phyloP scores from a whole-genome alignment of 2,329 filamentous ascomycete species.

The Botrytis medusae region DNA sequence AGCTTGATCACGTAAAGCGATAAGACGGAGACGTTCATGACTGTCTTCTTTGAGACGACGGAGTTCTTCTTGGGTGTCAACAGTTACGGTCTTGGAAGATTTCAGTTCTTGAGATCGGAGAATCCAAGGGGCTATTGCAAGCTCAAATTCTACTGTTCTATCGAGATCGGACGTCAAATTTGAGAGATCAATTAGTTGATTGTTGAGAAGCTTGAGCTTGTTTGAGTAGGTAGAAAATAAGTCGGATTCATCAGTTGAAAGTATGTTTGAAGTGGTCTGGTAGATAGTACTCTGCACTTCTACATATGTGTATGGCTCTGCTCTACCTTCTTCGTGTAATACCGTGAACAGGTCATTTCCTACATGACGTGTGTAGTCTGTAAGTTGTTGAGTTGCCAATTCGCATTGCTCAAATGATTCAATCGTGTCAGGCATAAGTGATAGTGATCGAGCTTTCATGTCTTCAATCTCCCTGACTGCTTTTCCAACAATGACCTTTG shows the following conservation, averaged over 20 bases:
- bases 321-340: slow-evolving; percentile 69
- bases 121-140: slow-evolving; percentile 75
- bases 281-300: slow-evolving; percentile 67
- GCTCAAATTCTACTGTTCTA: slow-evolving; percentile 77
- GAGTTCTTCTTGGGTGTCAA: slow-evolving; percentile 84
- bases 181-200: slow-evolving; percentile 68
- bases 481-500: slow-evolving; percentile 81
- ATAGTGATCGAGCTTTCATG: slow-evolving; percentile 71
- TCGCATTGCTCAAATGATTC: slow-evolving; percentile 72
- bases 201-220: slow-evolving; percentile 64
- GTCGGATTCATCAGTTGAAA: slow-evolving; percentile 61
- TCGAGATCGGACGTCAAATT: slow-evolving; percentile 68
- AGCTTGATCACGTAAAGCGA: slow-evolving; percentile 74
- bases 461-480: slow-evolving; percentile 75
- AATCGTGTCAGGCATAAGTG: slow-evolving; percentile 65
- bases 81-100: slow-evolving; percentile 74
- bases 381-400: slow-evolving; percentile 61
- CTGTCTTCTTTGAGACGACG: slow-evolving; percentile 77
- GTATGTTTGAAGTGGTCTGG: slow-evolving; percentile 52
- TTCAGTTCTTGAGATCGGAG: slow-evolving; percentile 78
- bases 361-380: slow-evolving; percentile 63
- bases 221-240: slow-evolving; percentile 67
- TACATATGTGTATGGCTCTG: slow-evolving; percentile 62
- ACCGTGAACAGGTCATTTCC: slow-evolving; percentile 64
- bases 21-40: slow-evolving; percentile 69